phyloP scores from a whole-genome alignment of 805 yeast species.

The Ogataea pilisensis region DNA sequence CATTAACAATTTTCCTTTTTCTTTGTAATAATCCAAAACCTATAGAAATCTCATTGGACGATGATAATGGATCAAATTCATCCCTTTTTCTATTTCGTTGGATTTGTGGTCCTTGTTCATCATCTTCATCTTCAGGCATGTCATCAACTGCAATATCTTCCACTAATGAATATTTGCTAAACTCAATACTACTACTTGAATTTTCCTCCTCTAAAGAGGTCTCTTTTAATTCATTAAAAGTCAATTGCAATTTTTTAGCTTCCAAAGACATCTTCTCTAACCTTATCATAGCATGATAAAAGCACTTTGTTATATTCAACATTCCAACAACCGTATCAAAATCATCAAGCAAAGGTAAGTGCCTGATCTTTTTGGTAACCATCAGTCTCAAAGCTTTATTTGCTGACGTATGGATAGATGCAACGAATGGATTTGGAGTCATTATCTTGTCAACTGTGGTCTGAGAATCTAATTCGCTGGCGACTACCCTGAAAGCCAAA shows the following conservation, averaged over 20 bases:
- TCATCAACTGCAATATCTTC: conserved; percentile 13
- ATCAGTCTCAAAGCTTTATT: conserved; percentile 39
- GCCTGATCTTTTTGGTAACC: conserved; percentile 40
- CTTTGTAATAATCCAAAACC: conserved; percentile 25
- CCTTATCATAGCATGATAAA: conserved; percentile 42
- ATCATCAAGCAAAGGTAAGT: conserved; percentile 38
- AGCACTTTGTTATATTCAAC: conserved; percentile 43
- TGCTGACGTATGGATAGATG: conserved; percentile 35
- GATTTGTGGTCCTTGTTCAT: not conserved
- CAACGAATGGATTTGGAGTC: conserved; percentile 36
- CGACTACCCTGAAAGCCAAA: conserved; percentile 40
- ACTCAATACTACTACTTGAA: conserved; percentile 8
- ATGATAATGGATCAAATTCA: conserved; percentile 12
- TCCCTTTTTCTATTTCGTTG: conserved; percentile 4
- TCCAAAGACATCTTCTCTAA: conserved; percentile 38
- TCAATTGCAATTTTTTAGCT: conserved; percentile 31
- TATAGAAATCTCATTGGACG: conserved; percentile 19
- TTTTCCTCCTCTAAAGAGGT: conserved; percentile 12
- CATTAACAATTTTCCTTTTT: conserved; percentile 29
- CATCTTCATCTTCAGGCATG: not conserved
- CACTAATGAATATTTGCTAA: conserved; percentile 18
- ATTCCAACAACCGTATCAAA: conserved; percentile 36
- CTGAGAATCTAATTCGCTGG: conserved; percentile 22
- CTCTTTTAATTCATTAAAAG: conserved; percentile 28
- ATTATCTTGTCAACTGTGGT: conserved; percentile 35